These are phyloP conservation scores for Alnus glutinosa DNA, from an alignment of 306 rosid genomes.

Conservation along the genomic window DNA sequence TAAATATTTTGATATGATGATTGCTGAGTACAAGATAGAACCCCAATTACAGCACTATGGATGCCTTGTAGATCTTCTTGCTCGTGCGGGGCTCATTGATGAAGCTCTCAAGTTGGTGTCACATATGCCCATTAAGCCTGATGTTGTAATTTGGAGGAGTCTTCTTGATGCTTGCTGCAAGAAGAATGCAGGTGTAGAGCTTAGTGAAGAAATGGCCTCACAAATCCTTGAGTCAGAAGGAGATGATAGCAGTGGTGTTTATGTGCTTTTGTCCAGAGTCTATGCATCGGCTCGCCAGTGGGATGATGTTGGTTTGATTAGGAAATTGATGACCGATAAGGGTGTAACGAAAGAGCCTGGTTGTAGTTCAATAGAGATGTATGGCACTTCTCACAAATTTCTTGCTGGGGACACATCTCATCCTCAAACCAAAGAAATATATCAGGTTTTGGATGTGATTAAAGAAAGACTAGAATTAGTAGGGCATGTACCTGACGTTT, in stretches of 20 bases:
- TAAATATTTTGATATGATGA: constrained; percentile 58
- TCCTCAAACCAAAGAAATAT: constrained; percentile 51
- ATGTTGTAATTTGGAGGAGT: constrained; percentile 81
- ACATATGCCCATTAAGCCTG: constrained; percentile 72
- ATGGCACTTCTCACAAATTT: constrained; percentile 69
- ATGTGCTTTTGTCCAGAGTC: constrained; percentile 69
- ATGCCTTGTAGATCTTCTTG: constrained; percentile 76
- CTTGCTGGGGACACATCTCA: constrained; percentile 82
- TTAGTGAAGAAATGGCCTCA: constrained; percentile 60
- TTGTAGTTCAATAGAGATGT: constrained; percentile 66
- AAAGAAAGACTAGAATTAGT: constrained; percentile 46
- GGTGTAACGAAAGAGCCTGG: constrained; percentile 75
- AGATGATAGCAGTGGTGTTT: constrained; percentile 57
- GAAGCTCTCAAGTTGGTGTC: constrained; percentile 66
- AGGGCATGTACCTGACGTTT: constrained; percentile 53
- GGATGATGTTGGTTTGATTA: constrained; percentile 68
- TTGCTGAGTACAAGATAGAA: constrained; percentile 47
- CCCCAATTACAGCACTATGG: constrained; percentile 78
- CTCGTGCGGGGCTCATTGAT: constrained; percentile 57
- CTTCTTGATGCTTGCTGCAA: constrained; percentile 74
- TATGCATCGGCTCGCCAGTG: constrained; percentile 72
- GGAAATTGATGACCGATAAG: constrained; percentile 64
- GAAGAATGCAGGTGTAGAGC: constrained; percentile 66
- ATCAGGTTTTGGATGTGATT: constrained; percentile 44
- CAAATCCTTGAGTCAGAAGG: constrained; percentile 53